These are phyloP conservation scores for Scytalidium sp. DNA, from an alignment of 2,329 filamentous ascomycete species.

Conservation along the genomic window DNA sequence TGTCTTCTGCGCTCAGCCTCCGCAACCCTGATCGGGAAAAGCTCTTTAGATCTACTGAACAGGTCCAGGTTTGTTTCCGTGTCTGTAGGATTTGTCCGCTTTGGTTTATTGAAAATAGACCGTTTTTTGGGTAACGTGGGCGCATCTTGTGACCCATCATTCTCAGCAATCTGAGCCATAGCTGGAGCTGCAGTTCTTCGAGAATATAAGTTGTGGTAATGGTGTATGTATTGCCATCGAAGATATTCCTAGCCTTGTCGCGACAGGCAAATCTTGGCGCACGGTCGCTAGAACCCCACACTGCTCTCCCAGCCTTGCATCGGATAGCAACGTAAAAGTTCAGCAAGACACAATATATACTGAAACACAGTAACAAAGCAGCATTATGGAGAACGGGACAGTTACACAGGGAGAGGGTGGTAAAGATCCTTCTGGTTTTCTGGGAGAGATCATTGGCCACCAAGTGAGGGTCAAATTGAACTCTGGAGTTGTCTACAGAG, in stretches of 20 bases:
- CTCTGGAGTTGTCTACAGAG: slow-evolving; percentile 98
- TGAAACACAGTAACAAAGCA: background rate
- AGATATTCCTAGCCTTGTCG: background rate
- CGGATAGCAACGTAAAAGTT: background rate
- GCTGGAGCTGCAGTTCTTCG: background rate
- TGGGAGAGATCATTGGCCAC: slow-evolving; percentile 91
- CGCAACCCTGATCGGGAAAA: slow-evolving; percentile 41
- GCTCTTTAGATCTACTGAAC: slow-evolving; percentile 44
- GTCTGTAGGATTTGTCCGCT: slow-evolving; percentile 38
- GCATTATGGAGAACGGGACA: slow-evolving; percentile 69
- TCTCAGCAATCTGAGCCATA: slow-evolving; percentile 14
- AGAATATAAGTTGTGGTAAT: background rate
- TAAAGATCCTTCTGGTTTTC: slow-evolving; percentile 89
- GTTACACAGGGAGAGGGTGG: slow-evolving; percentile 61
- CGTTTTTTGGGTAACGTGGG: slow-evolving; percentile 20
- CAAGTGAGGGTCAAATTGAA: slow-evolving; percentile 96
- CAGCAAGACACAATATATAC: too few species aligned
- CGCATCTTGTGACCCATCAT: background rate
- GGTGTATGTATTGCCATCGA: background rate
- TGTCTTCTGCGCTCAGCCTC: slow-evolving; percentile 34
- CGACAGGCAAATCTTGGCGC: background rate
- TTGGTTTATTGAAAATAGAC: slow-evolving; percentile 53
- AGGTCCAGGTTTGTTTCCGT: slow-evolving; percentile 36
- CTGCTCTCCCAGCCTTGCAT: background rate
- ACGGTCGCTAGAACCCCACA: background rate